A percentile compares a stretch with the other conserved stretches of the same genome.
Evolutionary conservation across 192 early-diverging fungal species (phyloP).

Genomic region (Obelidium mucronatum): DNA sequence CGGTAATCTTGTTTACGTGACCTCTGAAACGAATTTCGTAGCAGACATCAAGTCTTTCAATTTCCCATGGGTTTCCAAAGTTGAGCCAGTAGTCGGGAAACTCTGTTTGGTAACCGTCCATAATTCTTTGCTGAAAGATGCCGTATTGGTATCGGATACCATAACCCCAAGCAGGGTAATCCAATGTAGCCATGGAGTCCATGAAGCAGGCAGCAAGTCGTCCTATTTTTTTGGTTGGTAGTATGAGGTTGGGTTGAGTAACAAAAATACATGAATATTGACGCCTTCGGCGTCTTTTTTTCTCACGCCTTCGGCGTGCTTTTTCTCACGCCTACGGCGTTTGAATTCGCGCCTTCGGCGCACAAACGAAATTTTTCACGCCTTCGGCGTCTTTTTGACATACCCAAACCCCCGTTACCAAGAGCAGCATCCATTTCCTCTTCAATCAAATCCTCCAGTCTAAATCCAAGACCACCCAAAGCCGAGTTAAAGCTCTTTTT

Average conservation of each 20-base stretch:
- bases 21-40: constrained; percentile 93
- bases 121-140: constrained; percentile 97
- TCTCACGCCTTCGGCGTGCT: no score
- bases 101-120: constrained; percentile 93
- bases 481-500: constrained; percentile 81
- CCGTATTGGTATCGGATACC: constrained; percentile 98
- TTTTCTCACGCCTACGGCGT: no score
- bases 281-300: no score
- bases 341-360: no score
- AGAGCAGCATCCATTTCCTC: constrained; percentile 96
- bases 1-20: constrained; percentile 74
- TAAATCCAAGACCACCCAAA: constrained; percentile 83
- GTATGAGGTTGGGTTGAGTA: neutral
- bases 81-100: constrained; percentile 97
- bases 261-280: no score
- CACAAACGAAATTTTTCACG: no score
- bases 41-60: constrained; percentile 89
- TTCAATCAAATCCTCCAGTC: constrained; percentile 89
- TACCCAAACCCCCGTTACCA: constrained; percentile 95
- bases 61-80: constrained; percentile 96
- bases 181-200: constrained; percentile 91
- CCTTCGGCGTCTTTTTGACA: no score
- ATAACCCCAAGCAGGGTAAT: constrained; percentile 86
- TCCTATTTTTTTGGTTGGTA: no score
- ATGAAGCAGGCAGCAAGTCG: constrained; percentile 98